phyloP scores from a whole-genome alignment of 2,329 filamentous ascomycete species.

The Huntiella omanensis region DNA sequence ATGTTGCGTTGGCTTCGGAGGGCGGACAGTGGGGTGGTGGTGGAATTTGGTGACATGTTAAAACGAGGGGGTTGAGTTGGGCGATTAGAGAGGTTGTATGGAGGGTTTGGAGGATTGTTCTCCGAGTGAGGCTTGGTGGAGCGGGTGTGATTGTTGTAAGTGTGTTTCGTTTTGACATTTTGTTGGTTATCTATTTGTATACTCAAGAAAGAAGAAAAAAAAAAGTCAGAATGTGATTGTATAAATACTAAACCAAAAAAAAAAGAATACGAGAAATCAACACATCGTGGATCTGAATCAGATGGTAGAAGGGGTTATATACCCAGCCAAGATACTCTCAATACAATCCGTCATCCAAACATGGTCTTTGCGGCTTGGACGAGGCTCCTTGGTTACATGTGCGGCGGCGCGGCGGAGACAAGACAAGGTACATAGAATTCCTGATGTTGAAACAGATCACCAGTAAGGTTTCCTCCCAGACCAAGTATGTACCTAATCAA shows the following conservation, averaged over 20 bases:
- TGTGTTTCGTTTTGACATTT: slow-evolving; percentile 49
- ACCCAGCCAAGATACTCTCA: neutral
- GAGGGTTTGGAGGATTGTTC: slow-evolving; percentile 55
- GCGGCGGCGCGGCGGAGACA: too few species aligned
- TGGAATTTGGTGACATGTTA: slow-evolving; percentile 48
- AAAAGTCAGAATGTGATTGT: neutral
- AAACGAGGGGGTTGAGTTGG: slow-evolving; percentile 67
- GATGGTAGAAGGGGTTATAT: too few species aligned
- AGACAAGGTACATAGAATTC: too few species aligned
- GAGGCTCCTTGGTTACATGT: too few species aligned
- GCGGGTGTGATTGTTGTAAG: slow-evolving; percentile 69
- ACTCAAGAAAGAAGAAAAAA: neutral
- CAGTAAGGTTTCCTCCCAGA: too few species aligned
- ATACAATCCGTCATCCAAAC: neutral
- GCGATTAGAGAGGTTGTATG: slow-evolving; percentile 72
- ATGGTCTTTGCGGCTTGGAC: too few species aligned
- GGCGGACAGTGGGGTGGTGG: slow-evolving; percentile 45
- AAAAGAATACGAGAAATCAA: neutral
- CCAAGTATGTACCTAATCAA: too few species aligned
- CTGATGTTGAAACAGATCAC: too few species aligned
- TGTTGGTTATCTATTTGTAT: slow-evolving; percentile 12
- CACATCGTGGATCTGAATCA: neutral
- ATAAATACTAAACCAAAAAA: neutral
- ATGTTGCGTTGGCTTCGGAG: slow-evolving; percentile 50
- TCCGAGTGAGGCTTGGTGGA: slow-evolving; percentile 45